Evolutionary conservation across 2,329 filamentous ascomycete genomes (phyloP).

Genomic region (Trichoderma endophyticum): DNA sequence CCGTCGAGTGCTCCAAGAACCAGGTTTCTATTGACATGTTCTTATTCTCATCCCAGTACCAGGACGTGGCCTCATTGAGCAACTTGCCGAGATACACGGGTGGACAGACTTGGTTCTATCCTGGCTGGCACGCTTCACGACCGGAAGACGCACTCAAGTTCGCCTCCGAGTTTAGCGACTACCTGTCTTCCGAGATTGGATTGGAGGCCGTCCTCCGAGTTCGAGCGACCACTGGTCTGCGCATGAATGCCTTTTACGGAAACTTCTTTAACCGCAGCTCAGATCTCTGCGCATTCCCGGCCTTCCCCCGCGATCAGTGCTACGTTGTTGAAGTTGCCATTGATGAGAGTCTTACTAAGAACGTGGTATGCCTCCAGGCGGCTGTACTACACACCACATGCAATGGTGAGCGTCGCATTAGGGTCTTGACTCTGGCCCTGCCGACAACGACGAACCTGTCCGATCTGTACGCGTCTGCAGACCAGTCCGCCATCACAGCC

Average conservation of each 20-base stretch:
- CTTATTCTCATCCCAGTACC: slow-evolving; percentile 91
- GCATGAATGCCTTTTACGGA: slow-evolving; percentile 98
- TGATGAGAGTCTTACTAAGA: slow-evolving; percentile 89
- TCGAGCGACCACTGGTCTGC: slow-evolving; percentile 86
- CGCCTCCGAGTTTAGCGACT: slow-evolving; percentile 93
- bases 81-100: slow-evolving; percentile 95
- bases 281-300: slow-evolving; percentile 95
- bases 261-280: slow-evolving; percentile 99
- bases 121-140: slow-evolving; percentile 92
- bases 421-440: slow-evolving; percentile 88
- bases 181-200: slow-evolving; percentile 93
- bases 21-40: slow-evolving; percentile 99
- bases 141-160: slow-evolving; percentile 97
- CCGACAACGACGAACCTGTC: slow-evolving; percentile 89
- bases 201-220: slow-evolving; percentile 94
- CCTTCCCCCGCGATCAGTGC: slow-evolving; percentile 93
- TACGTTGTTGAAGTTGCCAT: slow-evolving; percentile 99
- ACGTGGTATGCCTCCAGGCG: slow-evolving; percentile 87
- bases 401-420: slow-evolving; percentile 92
- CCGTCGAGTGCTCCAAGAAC: slow-evolving; percentile 97
- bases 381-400: slow-evolving; percentile 96
- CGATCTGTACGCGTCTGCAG: slow-evolving; percentile 90
- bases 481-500: slow-evolving; percentile 87
- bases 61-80: slow-evolving; percentile 94
- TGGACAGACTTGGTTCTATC: slow-evolving; percentile 98